Evolutionary conservation across 2,329 filamentous ascomycete species (phyloP), one percentile per base, ranked within the genome.

Genomic region (Ampelomyces quisqualis): DNA sequence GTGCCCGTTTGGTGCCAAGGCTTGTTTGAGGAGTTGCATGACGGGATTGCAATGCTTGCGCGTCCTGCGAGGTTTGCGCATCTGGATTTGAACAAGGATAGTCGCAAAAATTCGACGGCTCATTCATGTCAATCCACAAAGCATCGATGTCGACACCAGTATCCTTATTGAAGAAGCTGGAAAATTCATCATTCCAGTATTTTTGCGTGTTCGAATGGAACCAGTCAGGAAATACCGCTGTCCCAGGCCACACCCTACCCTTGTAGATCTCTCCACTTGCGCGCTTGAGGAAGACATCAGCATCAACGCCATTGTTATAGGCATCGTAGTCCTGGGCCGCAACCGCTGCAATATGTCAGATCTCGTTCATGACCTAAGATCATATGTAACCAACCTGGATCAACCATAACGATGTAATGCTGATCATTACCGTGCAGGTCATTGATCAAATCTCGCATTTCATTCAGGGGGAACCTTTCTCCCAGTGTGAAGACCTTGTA

Each of bases 371-470:
- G 18, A n/a, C n/a, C 13, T 8, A 31, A 34, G 13, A 8, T 10
- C 5, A n/a, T 8, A 14, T n/a, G 24, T 4, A 2, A 40, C 47
- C 26, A 3, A 57, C 56, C 56, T 2, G 84, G 84, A 54, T 91
- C 87, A 0, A 91, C 85, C 85, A 91, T 93, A 29, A 90, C 72
- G 32, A 88, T 78, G 51, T 86, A 87, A 38, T 86, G 78, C 59
- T 88, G 85, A 32, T 85, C 63, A 41, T 81, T 76, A 5, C 67
- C 65, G 55, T 89, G 85, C 1, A 91, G 73, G 19, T 83, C 76
- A 29, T 77, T 72, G 19, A 85, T 80, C 1, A 90, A 67, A 47
- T 81, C 74, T 28, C 79, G 80, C 71, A 88, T 77, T 57, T 76
- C 73, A 1, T 72, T 45, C 4, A 85, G 62, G 0, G 83, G 78